A percentile compares a stretch with the other conserved stretches of the same genome.
Conservation (phyloP, 2,329 filamentous ascomycete species). For the Fusarium sp. region DNA sequence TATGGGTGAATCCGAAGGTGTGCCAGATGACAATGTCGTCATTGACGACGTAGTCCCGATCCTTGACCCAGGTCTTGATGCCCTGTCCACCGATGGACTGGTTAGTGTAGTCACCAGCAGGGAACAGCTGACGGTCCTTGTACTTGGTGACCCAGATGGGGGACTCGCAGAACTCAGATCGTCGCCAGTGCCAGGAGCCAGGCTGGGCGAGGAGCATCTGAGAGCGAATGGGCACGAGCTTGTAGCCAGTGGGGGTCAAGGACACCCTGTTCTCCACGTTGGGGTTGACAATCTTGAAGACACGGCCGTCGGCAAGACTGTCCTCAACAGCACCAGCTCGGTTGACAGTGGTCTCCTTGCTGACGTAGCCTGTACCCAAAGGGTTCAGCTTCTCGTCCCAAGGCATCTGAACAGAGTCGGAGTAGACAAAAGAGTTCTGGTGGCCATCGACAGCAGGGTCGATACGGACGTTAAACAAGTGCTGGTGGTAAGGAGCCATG, state of each 20-base stretch:
- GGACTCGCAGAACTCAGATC: constrained; percentile 57
- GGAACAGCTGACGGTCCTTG: constrained; percentile 39
- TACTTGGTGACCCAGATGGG: constrained; percentile 58
- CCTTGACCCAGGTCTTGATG: background rate
- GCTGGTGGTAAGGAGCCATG: constrained; percentile 73
- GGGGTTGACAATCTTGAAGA: background rate
- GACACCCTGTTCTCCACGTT: background rate
- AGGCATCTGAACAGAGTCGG: constrained; percentile 4
- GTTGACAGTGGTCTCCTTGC: constrained; percentile 35
- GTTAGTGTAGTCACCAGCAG: constrained; percentile 58
- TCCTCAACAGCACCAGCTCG: background rate
- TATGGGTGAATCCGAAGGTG: constrained; percentile 88
- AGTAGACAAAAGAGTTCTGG: constrained; percentile 50
- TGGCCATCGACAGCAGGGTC: constrained; percentile 70
- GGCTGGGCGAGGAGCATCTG: constrained; percentile 58
- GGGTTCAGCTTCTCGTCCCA: constrained; percentile 41
- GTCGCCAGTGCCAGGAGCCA: constrained; percentile 52
- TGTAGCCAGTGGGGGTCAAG: constrained; percentile 56
- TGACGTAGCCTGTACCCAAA: constrained; percentile 53
- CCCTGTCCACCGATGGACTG: constrained; percentile 63
- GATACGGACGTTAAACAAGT: constrained; percentile 70
- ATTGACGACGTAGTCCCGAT: constrained; percentile 68
- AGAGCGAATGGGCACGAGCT: constrained; percentile 60
- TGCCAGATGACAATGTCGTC: constrained; percentile 90
- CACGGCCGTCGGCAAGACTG: background rate